Evolutionary conservation across 2,329 filamentous ascomycete species (phyloP), one percentile per base, ranked within the genome.

Genomic region (Aspergillus luchuensis): DNA sequence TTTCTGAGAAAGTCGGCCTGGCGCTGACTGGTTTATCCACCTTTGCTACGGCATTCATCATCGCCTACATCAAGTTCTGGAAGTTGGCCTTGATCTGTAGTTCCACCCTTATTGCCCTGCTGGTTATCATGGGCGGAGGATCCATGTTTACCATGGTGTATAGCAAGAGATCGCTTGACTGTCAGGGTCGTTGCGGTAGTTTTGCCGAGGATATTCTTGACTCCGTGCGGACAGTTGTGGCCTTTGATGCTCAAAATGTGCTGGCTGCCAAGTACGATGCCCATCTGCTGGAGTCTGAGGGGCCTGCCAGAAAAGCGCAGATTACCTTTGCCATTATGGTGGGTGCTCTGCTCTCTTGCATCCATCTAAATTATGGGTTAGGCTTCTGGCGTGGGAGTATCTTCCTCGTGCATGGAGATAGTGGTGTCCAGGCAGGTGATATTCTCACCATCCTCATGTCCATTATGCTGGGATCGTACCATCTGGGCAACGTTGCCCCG

Each of bases 41-140:
- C 5, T 97, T 97, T 71, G 79, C 95, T 55, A 87, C 92, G 0
- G 91, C 92, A 8, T 96, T 96, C 67, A 81, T 97, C 57, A 93
- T 98, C 67, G 91, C 90, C 1, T 97, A 96, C 73, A 78, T 93
- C 75, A 90, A 90, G 69, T 94, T 89, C 76, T 97, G 93, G 93
- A 97, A 95, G 77, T 81, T 97, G 63, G 94, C 94, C 0, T 78
- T 97, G 33, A 97, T 98, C 67, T 82, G 96, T 13, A 83, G 86
- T 23, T 92, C 90, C 0, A 91, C 90, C 2, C 86, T 97, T 59
- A 79, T 92, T 39, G 90, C 91, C 2, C 85, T 97, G 52, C 75
- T 91, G 7, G 64, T 90, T 2, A 84, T 89, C 67, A 94, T 95
- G 87, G 90, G 88, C 51, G 77, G 80, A 41, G 87, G 89, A 10